These are phyloP conservation scores for Fereydounia khargensis DNA, from an alignment of 1,284 basidiomycete species.

Conservation along the genomic window DNA sequence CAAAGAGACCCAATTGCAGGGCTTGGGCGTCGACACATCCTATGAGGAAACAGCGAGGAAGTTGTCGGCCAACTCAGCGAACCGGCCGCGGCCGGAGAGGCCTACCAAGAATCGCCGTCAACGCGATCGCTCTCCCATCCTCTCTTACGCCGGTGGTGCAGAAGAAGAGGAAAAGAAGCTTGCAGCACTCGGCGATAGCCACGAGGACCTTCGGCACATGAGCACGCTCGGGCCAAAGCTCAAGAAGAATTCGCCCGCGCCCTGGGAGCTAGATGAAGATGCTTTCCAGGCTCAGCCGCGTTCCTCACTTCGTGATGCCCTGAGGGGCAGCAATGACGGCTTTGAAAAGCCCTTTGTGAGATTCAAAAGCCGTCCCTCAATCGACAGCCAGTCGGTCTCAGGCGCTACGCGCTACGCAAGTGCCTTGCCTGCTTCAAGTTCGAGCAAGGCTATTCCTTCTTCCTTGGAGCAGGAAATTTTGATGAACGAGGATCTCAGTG, in stretches of 20 bases:
- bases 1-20: no score
- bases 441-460: no score
- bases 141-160: constrained; percentile 37
- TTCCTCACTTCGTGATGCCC: constrained; percentile 17
- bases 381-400: constrained; percentile 12
- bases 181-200: constrained; percentile 10
- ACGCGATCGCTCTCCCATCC: constrained; percentile 35
- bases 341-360: constrained; percentile 24
- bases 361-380: constrained; percentile 24
- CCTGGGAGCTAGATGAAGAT: constrained; percentile 43
- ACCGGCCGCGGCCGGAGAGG: no score
- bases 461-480: constrained; percentile 20
- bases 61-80: no score
- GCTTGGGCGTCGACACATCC: no score
- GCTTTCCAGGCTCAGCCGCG: constrained; percentile 3
- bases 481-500: no score
- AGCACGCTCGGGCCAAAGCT: constrained; percentile 43
- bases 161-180: constrained; percentile 40
- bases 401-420: constrained; percentile 1
- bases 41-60: no score
- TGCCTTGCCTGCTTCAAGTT: no score
- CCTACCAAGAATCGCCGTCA: constrained; percentile 14
- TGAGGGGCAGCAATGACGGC: constrained; percentile 18
- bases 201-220: constrained; percentile 17
- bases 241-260: constrained; percentile 48